These are phyloP conservation scores for Microbotryum saponariae DNA, from an alignment of 1,284 basidiomycete genomes.

Conservation along the genomic window DNA sequence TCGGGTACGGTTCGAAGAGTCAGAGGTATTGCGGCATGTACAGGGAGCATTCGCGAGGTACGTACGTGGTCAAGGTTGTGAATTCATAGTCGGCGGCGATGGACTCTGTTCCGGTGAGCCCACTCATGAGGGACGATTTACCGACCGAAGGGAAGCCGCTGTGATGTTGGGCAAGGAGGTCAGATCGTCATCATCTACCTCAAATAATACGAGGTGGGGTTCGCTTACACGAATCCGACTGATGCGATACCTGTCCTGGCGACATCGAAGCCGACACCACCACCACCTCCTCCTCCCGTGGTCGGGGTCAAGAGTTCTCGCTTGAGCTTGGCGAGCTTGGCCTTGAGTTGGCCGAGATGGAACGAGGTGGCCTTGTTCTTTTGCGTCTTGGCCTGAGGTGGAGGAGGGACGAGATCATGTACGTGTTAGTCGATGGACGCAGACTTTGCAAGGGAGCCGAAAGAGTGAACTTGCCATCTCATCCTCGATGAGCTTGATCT, in stretches of 20 bases:
- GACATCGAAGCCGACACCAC: constrained; percentile 55
- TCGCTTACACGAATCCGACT: constrained; percentile 75
- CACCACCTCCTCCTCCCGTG: constrained; percentile 71
- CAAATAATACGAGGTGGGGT: constrained; percentile 36
- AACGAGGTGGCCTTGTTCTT: constrained; percentile 75
- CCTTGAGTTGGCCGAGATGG: constrained; percentile 67
- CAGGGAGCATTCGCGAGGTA: background rate
- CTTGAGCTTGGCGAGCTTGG: constrained; percentile 93
- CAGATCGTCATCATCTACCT: constrained; percentile 40
- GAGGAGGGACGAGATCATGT: constrained; percentile 41
- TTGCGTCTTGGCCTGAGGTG: constrained; percentile 54
- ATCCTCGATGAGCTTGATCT: constrained; percentile 95
- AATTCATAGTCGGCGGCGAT: constrained; percentile 99
- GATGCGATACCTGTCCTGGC: constrained; percentile 91
- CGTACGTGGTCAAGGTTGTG: constrained; percentile 51
- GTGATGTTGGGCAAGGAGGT: constrained; percentile 37
- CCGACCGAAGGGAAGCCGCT: constrained; percentile 44
- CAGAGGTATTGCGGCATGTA: background rate
- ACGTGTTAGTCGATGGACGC: constrained; percentile 11
- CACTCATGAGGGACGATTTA: constrained; percentile 95
- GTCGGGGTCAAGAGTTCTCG: constrained; percentile 83
- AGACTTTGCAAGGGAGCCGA: constrained; percentile 14
- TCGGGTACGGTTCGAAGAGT: constrained; percentile 15
- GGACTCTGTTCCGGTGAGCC: constrained; percentile 93
- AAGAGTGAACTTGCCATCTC: constrained; percentile 61